Evolutionary conservation across 2,329 filamentous ascomycete genomes (phyloP), one percentile per base, ranked within the genome.

Genomic region (Aspergillus calidoustus): DNA sequence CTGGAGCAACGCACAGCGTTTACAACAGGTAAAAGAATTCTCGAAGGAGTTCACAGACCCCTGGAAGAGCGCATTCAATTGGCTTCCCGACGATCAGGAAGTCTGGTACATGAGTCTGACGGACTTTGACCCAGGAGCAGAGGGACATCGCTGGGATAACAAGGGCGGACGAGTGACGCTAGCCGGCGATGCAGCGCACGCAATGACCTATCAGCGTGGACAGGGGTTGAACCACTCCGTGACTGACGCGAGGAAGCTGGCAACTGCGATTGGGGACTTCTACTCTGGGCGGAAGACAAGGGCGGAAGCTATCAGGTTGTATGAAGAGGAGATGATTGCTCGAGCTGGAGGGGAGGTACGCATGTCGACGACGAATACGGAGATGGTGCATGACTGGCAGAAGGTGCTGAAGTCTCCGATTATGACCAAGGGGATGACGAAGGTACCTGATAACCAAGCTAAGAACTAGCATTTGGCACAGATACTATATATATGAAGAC

Each of bases 181-280:
- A 2, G 73, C 85, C 0, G 87, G 86, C 13, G 87, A 89, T 65
- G 85, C 86, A 0, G 86, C 86, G 0, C 86, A 89, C 65, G 84
- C 85, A 0, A 83, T 83, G 50, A 84, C 84, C 1, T 86, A 86
- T 0, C 84, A 86, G 53, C 84, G 86, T 59, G 86, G 85, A 0
- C 80, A 85, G 0, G 86, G 86, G 2, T 82, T 83, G 0, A 84
- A 83, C 2, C 80, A 87, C 65, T 83, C 82, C 7, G 81, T 87
- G 52, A 66, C 66, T 9, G 72, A 75, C 51, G 69, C 69, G n/a
- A 62, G 63, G 15, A 54, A 58, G 5, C 25, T 73, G 7, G 60
- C 64, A 0, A 60, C 66, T 34, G 62, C 63, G 0, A 61, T 72
- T 17, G 17, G 58, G 19, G 50, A 48, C 2, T 63, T 69, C 28